phyloP scores from a whole-genome alignment of 495 filamentous ascomycete species.

The Podospora anserina region DNA sequence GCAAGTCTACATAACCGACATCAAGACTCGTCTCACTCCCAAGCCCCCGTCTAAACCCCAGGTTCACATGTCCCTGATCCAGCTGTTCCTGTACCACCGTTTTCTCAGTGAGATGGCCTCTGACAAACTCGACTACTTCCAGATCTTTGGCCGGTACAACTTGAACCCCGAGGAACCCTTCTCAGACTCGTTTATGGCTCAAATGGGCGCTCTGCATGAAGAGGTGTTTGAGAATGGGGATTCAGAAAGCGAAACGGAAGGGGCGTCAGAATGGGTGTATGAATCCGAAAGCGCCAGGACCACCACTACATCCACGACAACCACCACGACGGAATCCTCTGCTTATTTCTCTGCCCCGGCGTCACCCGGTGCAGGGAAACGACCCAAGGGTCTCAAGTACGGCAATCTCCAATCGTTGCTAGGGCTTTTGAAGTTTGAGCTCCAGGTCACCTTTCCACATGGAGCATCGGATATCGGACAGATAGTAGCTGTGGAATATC shows the following conservation, averaged over 20 bases:
- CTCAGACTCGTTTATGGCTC: slow-evolving; percentile 73
- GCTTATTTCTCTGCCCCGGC: slow-evolving; percentile 28
- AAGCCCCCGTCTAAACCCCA: slow-evolving; percentile 62
- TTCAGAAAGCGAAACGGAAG: slow-evolving; percentile 12
- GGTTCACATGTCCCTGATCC: slow-evolving; percentile 75
- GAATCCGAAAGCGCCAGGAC: neutral
- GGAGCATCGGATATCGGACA: slow-evolving; percentile 49
- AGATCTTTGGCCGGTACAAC: slow-evolving; percentile 65
- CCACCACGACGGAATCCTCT: neutral
- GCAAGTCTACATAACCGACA: slow-evolving; percentile 75
- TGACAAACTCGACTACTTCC: slow-evolving; percentile 62
- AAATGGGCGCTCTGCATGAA: slow-evolving; percentile 68
- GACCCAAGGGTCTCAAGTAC: slow-evolving; percentile 28
- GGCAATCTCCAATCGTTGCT: slow-evolving; percentile 40
- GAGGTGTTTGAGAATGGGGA: slow-evolving; percentile 42
- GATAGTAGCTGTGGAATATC: slow-evolving; percentile 64
- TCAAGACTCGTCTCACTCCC: slow-evolving; percentile 72
- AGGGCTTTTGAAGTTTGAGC: slow-evolving; percentile 41
- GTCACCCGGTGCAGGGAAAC: slow-evolving; percentile 36
- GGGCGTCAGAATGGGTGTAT: slow-evolving; percentile 7
- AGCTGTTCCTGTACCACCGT: slow-evolving; percentile 89
- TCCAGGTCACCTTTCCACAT: slow-evolving; percentile 55
- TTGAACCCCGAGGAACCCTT: slow-evolving; percentile 64
- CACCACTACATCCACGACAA: neutral
- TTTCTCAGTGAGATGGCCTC: slow-evolving; percentile 72